Evolutionary conservation across 164 flowering plant species (phyloP), one percentile per base, ranked within the genome.

Genomic region (Tetracentron sinense): DNA sequence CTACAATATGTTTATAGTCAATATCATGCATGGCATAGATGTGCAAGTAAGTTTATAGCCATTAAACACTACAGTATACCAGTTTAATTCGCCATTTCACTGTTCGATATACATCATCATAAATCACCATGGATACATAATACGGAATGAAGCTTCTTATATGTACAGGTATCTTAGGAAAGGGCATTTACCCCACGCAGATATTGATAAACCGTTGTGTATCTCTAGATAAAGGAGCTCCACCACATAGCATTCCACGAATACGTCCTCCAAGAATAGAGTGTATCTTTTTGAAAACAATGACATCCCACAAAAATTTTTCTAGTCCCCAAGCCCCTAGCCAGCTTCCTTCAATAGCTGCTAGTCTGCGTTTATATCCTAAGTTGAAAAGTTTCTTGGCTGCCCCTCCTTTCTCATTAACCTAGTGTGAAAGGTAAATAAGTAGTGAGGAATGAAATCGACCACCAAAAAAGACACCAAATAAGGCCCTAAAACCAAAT

Each of bases 281-380:
- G 12, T 88, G 82, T 58, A 89, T 73, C 42, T 61, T 80, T 64
- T 72, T 80, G 62, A 91, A 94, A 57, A 91, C 77, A 56, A 91
- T 54, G 15, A 56, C 60, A 75, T 94, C 88, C 97, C 97, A 91
- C 52, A 88, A 65, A 51, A 75, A 4, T 59, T 44, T 72, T 78
- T 94, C 99, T 49, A 91, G 35, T 25, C 93, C 95, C 96, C 96
- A 87, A 33, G 96, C 99, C 55, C 99, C 97, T 77, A 85, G 62
- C 92, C 89, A 91, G 76, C 93, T 89, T 74, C 99, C 97, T 66
- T 89, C 86, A 56, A 91, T 60, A 60, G 96, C 87, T 46, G 86
- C 82, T 61, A 87, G 59, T 60, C 83, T 78, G 12, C 96, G 95
- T 33, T 66, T 84, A 69, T 75, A 94, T 44, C 79, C 99, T 65